These are phyloP conservation scores for Silybum marianum DNA, from an alignment of 129 eudicot species.

Conservation along the genomic window DNA sequence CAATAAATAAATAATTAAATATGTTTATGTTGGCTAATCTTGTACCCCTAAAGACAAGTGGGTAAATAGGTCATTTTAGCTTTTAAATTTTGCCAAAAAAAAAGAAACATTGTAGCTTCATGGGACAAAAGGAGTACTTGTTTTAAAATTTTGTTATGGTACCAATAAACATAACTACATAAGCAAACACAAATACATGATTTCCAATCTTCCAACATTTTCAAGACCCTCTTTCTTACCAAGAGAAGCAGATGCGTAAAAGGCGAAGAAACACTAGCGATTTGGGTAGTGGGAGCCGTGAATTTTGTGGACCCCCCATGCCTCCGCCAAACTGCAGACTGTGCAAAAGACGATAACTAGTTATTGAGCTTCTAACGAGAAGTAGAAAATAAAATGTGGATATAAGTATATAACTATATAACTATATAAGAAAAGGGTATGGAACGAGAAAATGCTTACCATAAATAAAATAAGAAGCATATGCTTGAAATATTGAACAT, in stretches of 20 bases:
- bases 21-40: not conserved
- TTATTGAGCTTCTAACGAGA: not conserved
- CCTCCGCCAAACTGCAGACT: not conserved
- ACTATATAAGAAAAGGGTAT: not conserved
- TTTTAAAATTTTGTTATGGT: not conserved
- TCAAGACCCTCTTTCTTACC: constrained; percentile 1
- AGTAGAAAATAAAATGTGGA: not conserved
- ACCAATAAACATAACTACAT: not conserved
- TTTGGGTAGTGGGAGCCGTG: not conserved
- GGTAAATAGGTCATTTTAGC: not conserved
- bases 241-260: not conserved
- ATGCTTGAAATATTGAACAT: not conserved
- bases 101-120: not conserved
- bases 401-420: no score
- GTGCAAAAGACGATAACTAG: not conserved
- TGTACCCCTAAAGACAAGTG: not conserved
- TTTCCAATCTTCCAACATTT: not conserved
- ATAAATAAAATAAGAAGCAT: not conserved
- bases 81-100: not conserved
- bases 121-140: not conserved
- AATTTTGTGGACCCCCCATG: not conserved
- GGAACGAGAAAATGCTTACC: not conserved
- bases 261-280: not conserved
- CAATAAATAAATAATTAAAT: not conserved
- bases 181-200: not conserved